Evolutionary conservation across 208 protist species (phyloP).

Genomic region (Trypanosoma theileri): DNA sequence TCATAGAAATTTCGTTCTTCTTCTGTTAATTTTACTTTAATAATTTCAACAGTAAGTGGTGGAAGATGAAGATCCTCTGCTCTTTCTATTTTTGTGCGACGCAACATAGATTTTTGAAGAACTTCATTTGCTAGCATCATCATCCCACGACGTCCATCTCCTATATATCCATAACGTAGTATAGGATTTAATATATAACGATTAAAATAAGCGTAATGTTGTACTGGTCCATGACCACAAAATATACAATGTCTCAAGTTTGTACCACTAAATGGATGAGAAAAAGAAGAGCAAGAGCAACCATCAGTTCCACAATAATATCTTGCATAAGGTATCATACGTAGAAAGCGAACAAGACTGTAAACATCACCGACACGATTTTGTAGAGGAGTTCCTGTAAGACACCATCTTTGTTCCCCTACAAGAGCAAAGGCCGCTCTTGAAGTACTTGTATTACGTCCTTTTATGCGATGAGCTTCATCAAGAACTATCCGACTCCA

Average conservation of each 20-base stretch:
- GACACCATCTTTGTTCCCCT: constrained; percentile 86
- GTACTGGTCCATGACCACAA: constrained; percentile 91
- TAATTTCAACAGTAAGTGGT: constrained; percentile 53
- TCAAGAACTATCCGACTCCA: constrained; percentile 93
- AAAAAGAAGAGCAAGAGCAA: constrained; percentile 88
- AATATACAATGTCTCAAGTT: constrained; percentile 78
- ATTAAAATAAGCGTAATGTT: constrained; percentile 94
- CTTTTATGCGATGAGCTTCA: constrained; percentile 93
- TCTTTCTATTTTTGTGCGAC: constrained; percentile 89
- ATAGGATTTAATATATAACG: constrained; percentile 94
- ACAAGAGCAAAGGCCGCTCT: constrained; percentile 81
- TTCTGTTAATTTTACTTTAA: constrained; percentile 56
- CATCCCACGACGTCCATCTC: constrained; percentile 85
- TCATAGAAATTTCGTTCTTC: constrained; percentile 93
- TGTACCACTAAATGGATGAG: constrained; percentile 84
- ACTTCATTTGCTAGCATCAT: constrained; percentile 87
- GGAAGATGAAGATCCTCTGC: constrained; percentile 84
- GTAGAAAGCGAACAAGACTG: constrained; percentile 95
- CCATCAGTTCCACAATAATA: constrained; percentile 90
- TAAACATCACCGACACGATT: constrained; percentile 97
- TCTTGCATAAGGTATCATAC: constrained; percentile 70
- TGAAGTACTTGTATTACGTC: constrained; percentile 84
- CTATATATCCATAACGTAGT: constrained; percentile 92
- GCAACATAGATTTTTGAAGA: constrained; percentile 86
- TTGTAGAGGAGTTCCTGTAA: constrained; percentile 96